These are phyloP conservation scores for Phoenix roebelenii DNA, from an alignment of 176 grass and related monocot genomes.

Conservation along the genomic window DNA sequence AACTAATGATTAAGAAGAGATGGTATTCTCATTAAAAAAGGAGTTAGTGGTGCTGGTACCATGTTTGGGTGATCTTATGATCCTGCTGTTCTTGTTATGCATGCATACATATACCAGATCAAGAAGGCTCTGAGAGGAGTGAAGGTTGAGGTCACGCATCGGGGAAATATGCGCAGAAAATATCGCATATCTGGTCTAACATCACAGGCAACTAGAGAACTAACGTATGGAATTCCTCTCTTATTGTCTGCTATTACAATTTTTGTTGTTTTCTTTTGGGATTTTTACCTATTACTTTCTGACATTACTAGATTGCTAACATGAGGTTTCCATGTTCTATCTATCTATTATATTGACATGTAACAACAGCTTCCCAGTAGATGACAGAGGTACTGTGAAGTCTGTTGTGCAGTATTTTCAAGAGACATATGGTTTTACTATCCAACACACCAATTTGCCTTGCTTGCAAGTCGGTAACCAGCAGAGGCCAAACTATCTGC, in stretches of 20 bases:
- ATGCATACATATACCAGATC: constrained; percentile 41
- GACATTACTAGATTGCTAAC: neutral
- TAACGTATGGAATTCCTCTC: constrained; percentile 38
- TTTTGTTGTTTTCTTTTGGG: too few relatives aligned
- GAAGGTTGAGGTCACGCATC: constrained; percentile 93
- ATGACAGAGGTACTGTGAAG: constrained; percentile 72
- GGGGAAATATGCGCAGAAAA: constrained; percentile 87
- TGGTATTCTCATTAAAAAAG: too few relatives aligned
- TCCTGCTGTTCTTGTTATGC: constrained; percentile 2
- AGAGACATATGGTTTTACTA: constrained; percentile 89
- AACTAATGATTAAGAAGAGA: too few relatives aligned
- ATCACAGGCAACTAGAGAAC: constrained; percentile 62
- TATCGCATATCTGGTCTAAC: constrained; percentile 87
- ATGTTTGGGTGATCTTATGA: too few relatives aligned
- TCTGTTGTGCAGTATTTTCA: constrained; percentile 94
- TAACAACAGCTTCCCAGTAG: constrained; percentile 57
- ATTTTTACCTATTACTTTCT: neutral
- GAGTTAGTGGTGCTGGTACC: too few relatives aligned
- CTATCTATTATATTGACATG: too few relatives aligned
- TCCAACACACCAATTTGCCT: constrained; percentile 82
- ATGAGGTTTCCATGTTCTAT: neutral
- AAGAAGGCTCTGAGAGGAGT: constrained; percentile 88
- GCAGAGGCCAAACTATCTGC: constrained; percentile 83
- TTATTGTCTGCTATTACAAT: neutral
- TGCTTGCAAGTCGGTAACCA: constrained; percentile 84